A percentile compares a stretch with the other conserved stretches of the same genome.
phyloP scores from a whole-genome alignment of 2,329 filamentous ascomycete species.

The Ophiostoma sp. region DNA sequence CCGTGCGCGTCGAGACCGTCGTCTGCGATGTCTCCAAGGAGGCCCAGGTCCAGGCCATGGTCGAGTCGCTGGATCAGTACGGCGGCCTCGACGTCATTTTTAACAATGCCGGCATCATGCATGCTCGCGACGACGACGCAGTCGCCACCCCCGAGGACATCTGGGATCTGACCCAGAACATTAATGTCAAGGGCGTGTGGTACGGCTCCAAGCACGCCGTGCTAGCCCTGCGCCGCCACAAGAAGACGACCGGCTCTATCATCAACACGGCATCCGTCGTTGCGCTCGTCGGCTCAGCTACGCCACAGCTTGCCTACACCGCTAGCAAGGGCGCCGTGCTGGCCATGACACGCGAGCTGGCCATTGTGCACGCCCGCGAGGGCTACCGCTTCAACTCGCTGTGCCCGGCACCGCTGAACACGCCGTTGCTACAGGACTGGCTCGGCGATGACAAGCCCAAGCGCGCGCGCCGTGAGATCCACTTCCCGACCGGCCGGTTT shows the following conservation, averaged over 20 bases:
- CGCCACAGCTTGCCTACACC: slow-evolving; percentile 87
- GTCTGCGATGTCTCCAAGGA: slow-evolving; percentile 82
- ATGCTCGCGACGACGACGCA: slow-evolving; percentile 72
- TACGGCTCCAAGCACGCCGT: slow-evolving; percentile 91
- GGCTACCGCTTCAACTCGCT: slow-evolving; percentile 84
- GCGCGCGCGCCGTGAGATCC: slow-evolving; percentile 74
- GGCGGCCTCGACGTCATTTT: slow-evolving; percentile 88
- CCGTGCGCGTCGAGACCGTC: slow-evolving; percentile 53
- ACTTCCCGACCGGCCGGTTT: slow-evolving; percentile 83
- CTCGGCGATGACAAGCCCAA: slow-evolving; percentile 81
- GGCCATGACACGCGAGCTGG: slow-evolving; percentile 82
- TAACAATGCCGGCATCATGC: slow-evolving; percentile 98
- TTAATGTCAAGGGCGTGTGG: slow-evolving; percentile 99
- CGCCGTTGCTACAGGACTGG: slow-evolving; percentile 87
- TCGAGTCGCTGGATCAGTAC: slow-evolving; percentile 73
- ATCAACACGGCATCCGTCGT: slow-evolving; percentile 93
- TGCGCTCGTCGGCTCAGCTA: slow-evolving; percentile 78
- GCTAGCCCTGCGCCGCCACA: slow-evolving; percentile 69
- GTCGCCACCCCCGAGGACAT: slow-evolving; percentile 81
- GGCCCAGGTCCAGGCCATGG: slow-evolving; percentile 65
- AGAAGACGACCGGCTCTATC: slow-evolving; percentile 73
- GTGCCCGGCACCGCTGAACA: slow-evolving; percentile 89
- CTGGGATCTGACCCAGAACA: slow-evolving; percentile 88
- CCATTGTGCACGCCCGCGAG: slow-evolving; percentile 87
- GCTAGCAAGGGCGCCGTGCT: slow-evolving; percentile 90